phyloP scores from a whole-genome alignment of 805 yeast species.

The Brettanomyces custersianus region DNA sequence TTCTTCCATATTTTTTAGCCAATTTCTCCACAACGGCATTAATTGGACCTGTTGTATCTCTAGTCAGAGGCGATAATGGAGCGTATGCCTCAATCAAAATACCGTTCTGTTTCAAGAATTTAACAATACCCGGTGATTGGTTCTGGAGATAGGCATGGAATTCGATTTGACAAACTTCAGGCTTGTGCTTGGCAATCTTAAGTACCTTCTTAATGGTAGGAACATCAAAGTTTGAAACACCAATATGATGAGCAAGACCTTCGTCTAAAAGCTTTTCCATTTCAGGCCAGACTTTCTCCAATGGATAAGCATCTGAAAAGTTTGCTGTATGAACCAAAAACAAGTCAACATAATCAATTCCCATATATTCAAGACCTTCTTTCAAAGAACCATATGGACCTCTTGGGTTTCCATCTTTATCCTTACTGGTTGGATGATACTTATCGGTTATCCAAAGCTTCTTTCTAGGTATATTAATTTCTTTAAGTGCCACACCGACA shows the following conservation, averaged over 20 bases:
- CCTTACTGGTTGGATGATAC: conserved; percentile 29
- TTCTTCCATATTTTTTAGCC: conserved; percentile 28
- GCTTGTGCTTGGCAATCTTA: conserved; percentile 30
- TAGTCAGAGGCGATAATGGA: conserved; percentile 36
- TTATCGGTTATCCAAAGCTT: conserved; percentile 52
- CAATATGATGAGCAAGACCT: conserved; percentile 37
- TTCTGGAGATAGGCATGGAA: conserved; percentile 54
- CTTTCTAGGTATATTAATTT: conserved; percentile 33
- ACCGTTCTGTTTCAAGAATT: conserved; percentile 26
- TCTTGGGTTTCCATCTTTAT: conserved; percentile 17
- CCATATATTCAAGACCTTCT: conserved; percentile 36
- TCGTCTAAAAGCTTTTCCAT: conserved; percentile 39
- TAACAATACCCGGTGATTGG: conserved; percentile 44
- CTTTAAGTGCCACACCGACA: conserved; percentile 44
- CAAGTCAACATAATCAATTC: conserved; percentile 46
- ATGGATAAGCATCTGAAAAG: conserved; percentile 30
- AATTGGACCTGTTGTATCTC: conserved; percentile 21
- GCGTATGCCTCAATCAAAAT: conserved; percentile 37
- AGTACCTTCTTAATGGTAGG: conserved; percentile 36
- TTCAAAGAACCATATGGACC: conserved; percentile 41
- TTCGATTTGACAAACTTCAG: conserved; percentile 58
- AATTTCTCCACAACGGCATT: conserved; percentile 25
- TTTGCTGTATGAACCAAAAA: conserved; percentile 55
- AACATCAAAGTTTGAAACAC: conserved; percentile 49
- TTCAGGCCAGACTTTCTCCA: conserved; percentile 35